Evolutionary conservation across 768 basidiomycete genomes (phyloP).

Genomic region (Atractiella rhizophila): DNA sequence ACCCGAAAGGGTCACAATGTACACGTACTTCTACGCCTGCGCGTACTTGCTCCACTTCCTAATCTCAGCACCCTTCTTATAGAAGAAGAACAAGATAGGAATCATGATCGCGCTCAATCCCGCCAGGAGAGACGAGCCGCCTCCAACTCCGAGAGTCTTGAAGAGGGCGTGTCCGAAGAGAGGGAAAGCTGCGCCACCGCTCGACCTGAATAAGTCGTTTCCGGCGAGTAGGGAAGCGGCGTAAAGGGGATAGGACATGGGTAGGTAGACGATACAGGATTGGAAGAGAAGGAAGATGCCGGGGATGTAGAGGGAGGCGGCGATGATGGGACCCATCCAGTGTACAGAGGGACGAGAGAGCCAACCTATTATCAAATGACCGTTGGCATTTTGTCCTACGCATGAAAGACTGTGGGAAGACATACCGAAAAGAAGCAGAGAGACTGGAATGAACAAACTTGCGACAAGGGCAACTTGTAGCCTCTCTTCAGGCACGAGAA

Average conservation of each 20-base stretch:
- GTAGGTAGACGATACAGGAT: slow-evolving; percentile 6
- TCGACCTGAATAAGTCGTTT: slow-evolving; percentile 21
- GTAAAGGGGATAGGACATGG: slow-evolving; percentile 16
- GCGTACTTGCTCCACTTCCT: no score
- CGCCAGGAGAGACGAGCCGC: slow-evolving; percentile 19
- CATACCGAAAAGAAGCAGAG: slow-evolving; percentile 5
- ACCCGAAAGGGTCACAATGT: no score
- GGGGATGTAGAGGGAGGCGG: slow-evolving; percentile 2
- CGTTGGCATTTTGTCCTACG: no score
- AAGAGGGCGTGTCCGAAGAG: slow-evolving; percentile 19
- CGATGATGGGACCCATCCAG: slow-evolving; percentile 8
- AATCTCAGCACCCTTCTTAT: no score
- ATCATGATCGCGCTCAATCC: slow-evolving; percentile 20
- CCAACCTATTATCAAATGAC: no score
- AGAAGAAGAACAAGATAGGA: no score
- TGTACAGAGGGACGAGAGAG: not conserved
- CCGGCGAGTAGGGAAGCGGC: slow-evolving; percentile 21
- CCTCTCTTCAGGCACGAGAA: slow-evolving; percentile 3
- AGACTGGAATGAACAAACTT: not conserved
- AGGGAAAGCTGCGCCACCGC: slow-evolving; percentile 13
- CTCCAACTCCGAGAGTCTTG: slow-evolving; percentile 18
- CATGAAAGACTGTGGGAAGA: no score
- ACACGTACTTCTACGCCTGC: no score
- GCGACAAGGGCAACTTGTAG: slow-evolving; percentile 3
- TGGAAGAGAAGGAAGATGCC: slow-evolving; percentile 9